Evolutionary conservation across 768 basidiomycete species (phyloP), one percentile per base, ranked within the genome.

Genomic region (Mycena filopes): DNA sequence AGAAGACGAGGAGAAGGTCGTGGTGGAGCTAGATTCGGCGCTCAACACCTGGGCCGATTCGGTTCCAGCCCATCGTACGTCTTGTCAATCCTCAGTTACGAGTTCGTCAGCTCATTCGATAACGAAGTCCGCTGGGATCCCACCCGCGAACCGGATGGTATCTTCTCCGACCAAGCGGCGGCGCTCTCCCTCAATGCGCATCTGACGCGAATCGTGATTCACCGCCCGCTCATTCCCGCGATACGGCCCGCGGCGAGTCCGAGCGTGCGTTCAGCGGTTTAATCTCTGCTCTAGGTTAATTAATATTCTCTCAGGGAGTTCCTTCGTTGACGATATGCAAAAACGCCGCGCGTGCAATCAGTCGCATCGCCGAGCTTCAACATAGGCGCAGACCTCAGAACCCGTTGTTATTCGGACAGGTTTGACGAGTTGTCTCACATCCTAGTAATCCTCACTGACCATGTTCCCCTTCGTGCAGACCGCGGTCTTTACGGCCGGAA

Each of bases 271-370:
- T 12, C 23, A 21, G 36, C 33, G 12, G 16, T 21, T 23, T 21
- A 2, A 6, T 33, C 7, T 13, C 7, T 15, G 21, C 29, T n/a
- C 6, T 5, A 10, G 31, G 18, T 36, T 16, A 28, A 10, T 16
- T 13, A 36, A 4, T 36, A 36, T 15, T 36, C 36, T 28, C 28
- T 1, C 63, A 65, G 65, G 21, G 42, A 4, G 84, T 88, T 68
- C 87, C 89, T 1, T 89, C 88, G 0, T 80, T 90, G 5, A 86
- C 88, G 0, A 90, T 90, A 61, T 90, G 89, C 74, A 84, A 85
- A 43, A 90, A 88, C 42, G 82, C 90, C 6, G 87, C 90, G 1
- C 80, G 89, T 10, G 87, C 87, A 0, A 85, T 82, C 47, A 80
- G 80, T 23, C 87, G 87, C 47, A 80, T 91, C 25, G 73, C 87